These are phyloP conservation scores for Nyssa sinensis DNA, from an alignment of 148 eudicot genomes.

Conservation along the genomic window DNA sequence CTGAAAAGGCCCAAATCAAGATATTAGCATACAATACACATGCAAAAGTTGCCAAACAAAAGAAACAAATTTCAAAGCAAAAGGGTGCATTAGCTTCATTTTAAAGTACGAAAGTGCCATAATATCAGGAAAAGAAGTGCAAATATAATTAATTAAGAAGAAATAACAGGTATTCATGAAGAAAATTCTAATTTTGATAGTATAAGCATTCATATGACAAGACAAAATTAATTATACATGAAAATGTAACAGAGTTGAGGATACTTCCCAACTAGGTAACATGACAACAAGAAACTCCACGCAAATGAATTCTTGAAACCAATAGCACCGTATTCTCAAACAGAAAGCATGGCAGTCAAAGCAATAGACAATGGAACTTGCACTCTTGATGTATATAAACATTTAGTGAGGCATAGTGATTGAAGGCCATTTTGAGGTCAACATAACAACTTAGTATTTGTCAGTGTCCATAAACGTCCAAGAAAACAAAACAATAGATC, in stretches of 20 bases:
- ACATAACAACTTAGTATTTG: not conserved
- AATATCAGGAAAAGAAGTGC: not conserved
- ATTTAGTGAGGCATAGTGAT: not conserved
- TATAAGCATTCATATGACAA: not conserved
- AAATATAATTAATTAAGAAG: not conserved
- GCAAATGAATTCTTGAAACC: not conserved
- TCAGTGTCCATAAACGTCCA: not conserved
- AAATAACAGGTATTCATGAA: not conserved
- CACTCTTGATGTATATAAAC: not conserved
- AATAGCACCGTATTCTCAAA: not conserved
- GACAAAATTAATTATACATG: not conserved
- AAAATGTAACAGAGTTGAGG: not conserved
- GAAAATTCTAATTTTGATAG: not conserved
- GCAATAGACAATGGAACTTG: not conserved
- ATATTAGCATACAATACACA: not conserved
- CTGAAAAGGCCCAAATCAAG: slow-evolving; percentile 13
- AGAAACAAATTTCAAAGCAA: not conserved
- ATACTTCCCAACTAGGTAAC: not conserved
- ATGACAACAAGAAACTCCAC: not conserved
- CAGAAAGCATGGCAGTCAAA: no score
- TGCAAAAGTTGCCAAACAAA: not conserved
- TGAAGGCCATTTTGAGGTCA: not conserved
- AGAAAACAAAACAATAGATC: no score
- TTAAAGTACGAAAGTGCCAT: not conserved
- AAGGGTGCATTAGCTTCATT: not conserved